phyloP scores from a whole-genome alignment of 306 rosid genomes.

The Heteromeles arbutifolia region DNA sequence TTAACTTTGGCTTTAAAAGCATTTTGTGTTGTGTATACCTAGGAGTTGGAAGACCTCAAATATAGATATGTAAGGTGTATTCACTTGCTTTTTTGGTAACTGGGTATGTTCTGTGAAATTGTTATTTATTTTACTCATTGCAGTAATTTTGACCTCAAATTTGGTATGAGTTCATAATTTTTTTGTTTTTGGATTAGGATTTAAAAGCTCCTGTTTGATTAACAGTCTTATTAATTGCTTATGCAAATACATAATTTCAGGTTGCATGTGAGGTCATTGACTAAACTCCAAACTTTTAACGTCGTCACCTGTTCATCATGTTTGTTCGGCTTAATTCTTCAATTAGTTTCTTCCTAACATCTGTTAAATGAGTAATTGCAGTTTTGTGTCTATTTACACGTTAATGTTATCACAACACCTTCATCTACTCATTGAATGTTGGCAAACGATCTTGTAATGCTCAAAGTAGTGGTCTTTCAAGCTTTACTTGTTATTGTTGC shows the following conservation, averaged over 20 bases:
- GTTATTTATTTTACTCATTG: background rate
- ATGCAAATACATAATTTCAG: background rate
- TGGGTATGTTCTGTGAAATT: background rate
- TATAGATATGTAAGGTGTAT: background rate
- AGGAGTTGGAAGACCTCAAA: background rate
- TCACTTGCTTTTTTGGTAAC: background rate
- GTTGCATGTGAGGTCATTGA: background rate
- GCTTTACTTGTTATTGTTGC: background rate
- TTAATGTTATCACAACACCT: background rate
- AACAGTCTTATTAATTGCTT: background rate
- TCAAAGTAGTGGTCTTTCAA: background rate
- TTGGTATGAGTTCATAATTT: background rate
- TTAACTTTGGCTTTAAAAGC: background rate
- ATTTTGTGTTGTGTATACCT: background rate
- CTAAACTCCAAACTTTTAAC: background rate
- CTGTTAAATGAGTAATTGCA: conserved; percentile 1
- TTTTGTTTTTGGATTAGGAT: background rate
- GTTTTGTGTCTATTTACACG: background rate
- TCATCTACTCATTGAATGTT: background rate
- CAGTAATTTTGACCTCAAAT: background rate
- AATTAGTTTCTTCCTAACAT: conserved; percentile 1
- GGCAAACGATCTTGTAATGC: background rate
- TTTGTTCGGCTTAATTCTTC: background rate
- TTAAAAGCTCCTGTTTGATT: background rate
- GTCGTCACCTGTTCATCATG: background rate